Base-by-base conservation (phyloP, 352 stramenopile species). In the Phytophthora podocarpi region DNA sequence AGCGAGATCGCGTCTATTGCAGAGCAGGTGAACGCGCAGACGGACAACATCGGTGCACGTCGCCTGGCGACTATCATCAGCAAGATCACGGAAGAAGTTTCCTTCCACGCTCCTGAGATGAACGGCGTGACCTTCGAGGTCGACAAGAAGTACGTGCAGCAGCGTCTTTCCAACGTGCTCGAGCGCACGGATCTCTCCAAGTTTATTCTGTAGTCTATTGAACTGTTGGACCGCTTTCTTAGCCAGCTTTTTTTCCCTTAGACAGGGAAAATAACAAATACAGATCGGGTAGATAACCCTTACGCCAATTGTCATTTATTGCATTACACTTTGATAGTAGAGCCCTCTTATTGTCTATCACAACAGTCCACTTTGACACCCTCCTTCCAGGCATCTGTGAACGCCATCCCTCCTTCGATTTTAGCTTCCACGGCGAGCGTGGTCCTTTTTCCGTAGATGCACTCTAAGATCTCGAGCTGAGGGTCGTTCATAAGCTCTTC, bases 151-250 rank as follows among this genome's bases (percentile, higher is more conserved):
- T 96, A 98, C 67, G 96, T 99, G 28, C 72, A 96, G 53, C 82
- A 97, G 59, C 89, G 93, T 40, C 78, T 99, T 27, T 86, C 87
- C 30, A 97, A 98, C 60, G 85, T 98, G 57, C 82, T 98, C 20
- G 89, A 97, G 52, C 90, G 94, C 60, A 97, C 85, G 36, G 96
- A 99, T 72, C 82, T 99, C 16, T 98, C 93, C 36, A 98, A 98
- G 76, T 99, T 98, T 77, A 99, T 99, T 70, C 83, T 99, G 41
- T 99, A 96, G 64, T n/a, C n/a, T n/a, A n/a, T n/a, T n/a, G n/a
- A n/a, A n/a, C n/a, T n/a, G n/a, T n/a, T n/a, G n/a, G n/a, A n/a
- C n/a, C n/a, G n/a, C n/a, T n/a, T n/a, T n/a, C n/a, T n/a, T n/a
- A n/a, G n/a, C n/a, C n/a, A n/a, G n/a, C n/a, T n/a, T n/a, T n/a